These are phyloP conservation scores for Fusarium graminum DNA, from an alignment of 2,329 filamentous ascomycete species.

Conservation along the genomic window DNA sequence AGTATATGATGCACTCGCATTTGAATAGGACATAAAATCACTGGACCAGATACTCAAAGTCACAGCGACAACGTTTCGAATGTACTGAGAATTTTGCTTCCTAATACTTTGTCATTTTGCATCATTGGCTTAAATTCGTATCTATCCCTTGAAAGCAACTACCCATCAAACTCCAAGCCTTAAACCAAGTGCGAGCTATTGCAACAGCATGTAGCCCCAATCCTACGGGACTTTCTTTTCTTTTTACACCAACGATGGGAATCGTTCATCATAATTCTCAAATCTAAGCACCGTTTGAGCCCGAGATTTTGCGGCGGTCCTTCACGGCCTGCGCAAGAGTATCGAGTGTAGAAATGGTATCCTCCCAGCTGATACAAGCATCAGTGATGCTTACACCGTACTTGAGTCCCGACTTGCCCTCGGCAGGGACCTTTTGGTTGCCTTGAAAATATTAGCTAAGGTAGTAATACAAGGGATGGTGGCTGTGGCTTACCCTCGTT, in stretches of 20 bases:
- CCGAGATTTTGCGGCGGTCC: slow-evolving; percentile 59
- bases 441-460: slow-evolving; percentile 59
- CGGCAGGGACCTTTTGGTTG: slow-evolving; percentile 89
- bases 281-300: slow-evolving; percentile 43
- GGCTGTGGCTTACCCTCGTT: slow-evolving; percentile 77
- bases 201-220: slow-evolving; percentile 29
- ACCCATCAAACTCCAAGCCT: slow-evolving; percentile 46
- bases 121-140: slow-evolving; percentile 31
- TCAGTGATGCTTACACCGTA: slow-evolving; percentile 98
- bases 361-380: slow-evolving; percentile 95
- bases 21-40: slow-evolving; percentile 15
- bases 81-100: slow-evolving; percentile 8
- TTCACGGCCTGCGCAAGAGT: slow-evolving; percentile 84
- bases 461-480: neutral
- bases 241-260: slow-evolving; percentile 11
- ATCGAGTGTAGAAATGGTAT: slow-evolving; percentile 84
- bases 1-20: slow-evolving; percentile 35
- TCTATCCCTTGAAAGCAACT: slow-evolving; percentile 46
- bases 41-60: neutral
- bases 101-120: neutral
- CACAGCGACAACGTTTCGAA: neutral
- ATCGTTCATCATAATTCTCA: neutral
- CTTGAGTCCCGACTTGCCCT: slow-evolving; percentile 86
- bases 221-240: slow-evolving; percentile 2
- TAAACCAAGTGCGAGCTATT: slow-evolving; percentile 32